These are phyloP conservation scores for Phytophthora idaei DNA, from an alignment of 352 stramenopile species.

Conservation along the genomic window DNA sequence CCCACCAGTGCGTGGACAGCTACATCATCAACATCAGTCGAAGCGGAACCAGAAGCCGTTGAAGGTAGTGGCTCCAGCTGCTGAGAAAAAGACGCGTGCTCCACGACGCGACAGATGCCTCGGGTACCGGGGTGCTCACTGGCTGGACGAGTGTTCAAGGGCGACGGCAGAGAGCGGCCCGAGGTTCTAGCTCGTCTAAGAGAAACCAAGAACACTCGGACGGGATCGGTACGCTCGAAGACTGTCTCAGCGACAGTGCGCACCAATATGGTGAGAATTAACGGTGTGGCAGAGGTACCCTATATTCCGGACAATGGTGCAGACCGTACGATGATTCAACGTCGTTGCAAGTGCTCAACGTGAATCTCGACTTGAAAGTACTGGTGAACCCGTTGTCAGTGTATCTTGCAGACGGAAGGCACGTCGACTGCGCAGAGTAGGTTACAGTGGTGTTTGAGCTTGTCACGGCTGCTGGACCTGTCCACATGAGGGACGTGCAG, in stretches of 20 bases:
- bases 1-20: neutral
- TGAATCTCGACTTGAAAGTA: too few species aligned
- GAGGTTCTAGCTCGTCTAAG: neutral
- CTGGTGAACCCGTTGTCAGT: neutral
- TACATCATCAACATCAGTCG: neutral
- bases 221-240: neutral
- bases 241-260: neutral
- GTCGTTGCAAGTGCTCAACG: neutral
- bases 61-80: too few species aligned
- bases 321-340: neutral
- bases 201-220: neutral
- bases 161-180: neutral
- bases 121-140: slow-evolving; percentile 5
- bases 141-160: slow-evolving; percentile 2
- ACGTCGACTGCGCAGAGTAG: neutral
- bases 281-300: neutral
- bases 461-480: neutral
- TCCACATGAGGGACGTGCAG: neutral
- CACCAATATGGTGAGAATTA: neutral
- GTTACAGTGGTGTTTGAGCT: neutral
- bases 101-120: slow-evolving; percentile 1
- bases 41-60: neutral
- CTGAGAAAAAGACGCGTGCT: neutral
- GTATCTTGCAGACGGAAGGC: neutral
- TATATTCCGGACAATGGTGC: neutral